Evolutionary conservation across 768 basidiomycete species (phyloP).

Genomic region (Glaciozyma antarctica): DNA sequence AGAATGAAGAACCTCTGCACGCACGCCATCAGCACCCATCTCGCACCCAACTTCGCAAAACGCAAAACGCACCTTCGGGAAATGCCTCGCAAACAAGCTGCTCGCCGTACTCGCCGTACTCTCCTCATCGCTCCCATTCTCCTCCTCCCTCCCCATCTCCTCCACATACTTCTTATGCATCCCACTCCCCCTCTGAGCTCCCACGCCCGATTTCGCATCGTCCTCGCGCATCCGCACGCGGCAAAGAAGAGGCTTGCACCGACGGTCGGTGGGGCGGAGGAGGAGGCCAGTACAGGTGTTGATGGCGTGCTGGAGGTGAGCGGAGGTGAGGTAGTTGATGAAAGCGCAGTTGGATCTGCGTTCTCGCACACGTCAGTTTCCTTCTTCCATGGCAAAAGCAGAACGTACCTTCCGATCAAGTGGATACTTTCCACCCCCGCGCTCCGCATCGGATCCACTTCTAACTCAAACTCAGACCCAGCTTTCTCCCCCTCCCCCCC

Average conservation of each 20-base stretch:
- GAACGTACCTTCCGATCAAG: slow-evolving; percentile 79
- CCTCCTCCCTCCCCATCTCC: background rate
- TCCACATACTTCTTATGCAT: slow-evolving; percentile 68
- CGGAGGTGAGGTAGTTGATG: slow-evolving; percentile 67
- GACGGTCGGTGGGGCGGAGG: slow-evolving; percentile 59
- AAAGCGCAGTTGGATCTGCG: slow-evolving; percentile 52
- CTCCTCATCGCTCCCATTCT: background rate
- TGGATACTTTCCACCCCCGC: slow-evolving; percentile 72
- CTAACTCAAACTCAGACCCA: too few species aligned
- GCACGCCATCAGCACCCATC: slow-evolving; percentile 50
- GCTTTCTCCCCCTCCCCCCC: too few species aligned
- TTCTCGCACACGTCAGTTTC: background rate
- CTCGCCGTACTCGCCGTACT: background rate
- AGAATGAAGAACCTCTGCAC: slow-evolving; percentile 53
- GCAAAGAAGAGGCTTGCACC: slow-evolving; percentile 72
- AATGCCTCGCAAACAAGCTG: background rate
- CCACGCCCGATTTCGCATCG: slow-evolving; percentile 79
- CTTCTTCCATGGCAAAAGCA: background rate
- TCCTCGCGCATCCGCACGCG: slow-evolving; percentile 70
- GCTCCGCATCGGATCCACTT: background rate
- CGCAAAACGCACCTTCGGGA: slow-evolving; percentile 8
- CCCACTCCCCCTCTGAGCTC: slow-evolving; percentile 67
- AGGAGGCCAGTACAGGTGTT: slow-evolving; percentile 59
- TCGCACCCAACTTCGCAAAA: background rate
- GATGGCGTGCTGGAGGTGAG: slow-evolving; percentile 58